Evolutionary conservation across 1,284 basidiomycete genomes (phyloP), one percentile per base, ranked within the genome.

Genomic region (Amylostereum areolatum): DNA sequence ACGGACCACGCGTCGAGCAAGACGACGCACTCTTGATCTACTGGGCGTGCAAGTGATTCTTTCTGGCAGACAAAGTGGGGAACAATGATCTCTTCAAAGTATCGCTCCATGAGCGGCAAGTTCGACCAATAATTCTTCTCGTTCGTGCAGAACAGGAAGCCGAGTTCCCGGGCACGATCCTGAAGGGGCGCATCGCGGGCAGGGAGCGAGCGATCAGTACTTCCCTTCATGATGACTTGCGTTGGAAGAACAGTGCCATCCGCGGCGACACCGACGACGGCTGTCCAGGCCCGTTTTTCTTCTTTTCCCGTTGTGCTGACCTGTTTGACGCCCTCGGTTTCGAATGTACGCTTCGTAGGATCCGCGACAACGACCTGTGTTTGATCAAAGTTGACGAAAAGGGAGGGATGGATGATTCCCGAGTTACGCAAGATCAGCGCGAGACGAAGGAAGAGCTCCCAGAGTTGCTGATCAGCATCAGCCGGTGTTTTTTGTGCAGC

Each of bases 371-470:
- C 29, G 4, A 66, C 48, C 33, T 66, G 57, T 3, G 67, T 70
- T 51, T 74, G 71, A 51, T 74, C 69, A 0, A 62, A 63, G 49
- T 73, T 73, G 35, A 70, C 61, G n/a, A 47, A 53, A 5, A 70
- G 57, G 3, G 24, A 34, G 3, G 56, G 34, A 25, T 58, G 57
- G 4, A 18, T 34, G 34, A 69, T 67, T 42, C 59, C 56, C 2
- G 64, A 29, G 30, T 69, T 61, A 18, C 63, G 61, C 35, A 71
- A 62, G 0, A 45, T 25, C 33, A 56, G 60, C 3, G 57, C 65
- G 27, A 57, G 55, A 11, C 57, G 51, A 2, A 67, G 50, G 33
- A 60, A 55, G 28, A 60, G 51, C 11, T 49, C 43, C 18, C 56
- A 52, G 35, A 61, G 62, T 36, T 58, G 49, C 7, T 66, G 53